Percentiles rank a stretch among this genome's conserved stretches.
These are phyloP conservation scores for Colletotrichum falcatum DNA, from an alignment of 2,329 filamentous ascomycete genomes.

Conservation along the genomic window DNA sequence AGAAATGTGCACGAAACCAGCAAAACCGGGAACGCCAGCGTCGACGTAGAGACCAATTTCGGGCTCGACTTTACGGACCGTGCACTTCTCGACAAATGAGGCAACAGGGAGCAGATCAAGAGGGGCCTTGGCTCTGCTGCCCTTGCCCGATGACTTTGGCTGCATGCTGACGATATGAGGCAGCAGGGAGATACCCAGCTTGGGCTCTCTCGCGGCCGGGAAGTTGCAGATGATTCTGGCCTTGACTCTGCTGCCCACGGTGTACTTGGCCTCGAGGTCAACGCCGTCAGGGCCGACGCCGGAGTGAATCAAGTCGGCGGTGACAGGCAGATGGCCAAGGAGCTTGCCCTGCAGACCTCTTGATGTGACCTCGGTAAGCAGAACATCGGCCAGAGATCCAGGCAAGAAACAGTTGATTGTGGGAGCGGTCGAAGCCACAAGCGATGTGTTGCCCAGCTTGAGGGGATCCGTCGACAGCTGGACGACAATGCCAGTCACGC, in stretches of 20 bases:
- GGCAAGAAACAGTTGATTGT: slow-evolving; percentile 92
- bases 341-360: slow-evolving; percentile 90
- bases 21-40: slow-evolving; percentile 71
- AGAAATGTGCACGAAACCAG: slow-evolving; percentile 96
- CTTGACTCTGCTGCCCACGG: slow-evolving; percentile 85
- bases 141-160: slow-evolving; percentile 58
- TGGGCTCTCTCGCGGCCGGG: slow-evolving; percentile 80
- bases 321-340: slow-evolving; percentile 91
- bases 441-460: slow-evolving; percentile 75
- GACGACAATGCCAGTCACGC: slow-evolving; percentile 82
- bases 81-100: slow-evolving; percentile 80
- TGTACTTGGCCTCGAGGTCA: slow-evolving; percentile 82
- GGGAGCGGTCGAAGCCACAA: slow-evolving; percentile 79
- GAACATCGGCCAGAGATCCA: slow-evolving; percentile 87
- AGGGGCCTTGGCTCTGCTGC: slow-evolving; percentile 60
- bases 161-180: slow-evolving; percentile 81
- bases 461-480: slow-evolving; percentile 84
- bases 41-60: slow-evolving; percentile 86
- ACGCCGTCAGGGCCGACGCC: slow-evolving; percentile 77
- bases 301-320: slow-evolving; percentile 90
- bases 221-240: slow-evolving; percentile 91
- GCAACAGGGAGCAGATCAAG: slow-evolving; percentile 76
- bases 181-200: slow-evolving; percentile 88
- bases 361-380: slow-evolving; percentile 80
- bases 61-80: slow-evolving; percentile 82